Conservation (phyloP, 179 eudicot genomes). For the Silene vulgaris region DNA sequence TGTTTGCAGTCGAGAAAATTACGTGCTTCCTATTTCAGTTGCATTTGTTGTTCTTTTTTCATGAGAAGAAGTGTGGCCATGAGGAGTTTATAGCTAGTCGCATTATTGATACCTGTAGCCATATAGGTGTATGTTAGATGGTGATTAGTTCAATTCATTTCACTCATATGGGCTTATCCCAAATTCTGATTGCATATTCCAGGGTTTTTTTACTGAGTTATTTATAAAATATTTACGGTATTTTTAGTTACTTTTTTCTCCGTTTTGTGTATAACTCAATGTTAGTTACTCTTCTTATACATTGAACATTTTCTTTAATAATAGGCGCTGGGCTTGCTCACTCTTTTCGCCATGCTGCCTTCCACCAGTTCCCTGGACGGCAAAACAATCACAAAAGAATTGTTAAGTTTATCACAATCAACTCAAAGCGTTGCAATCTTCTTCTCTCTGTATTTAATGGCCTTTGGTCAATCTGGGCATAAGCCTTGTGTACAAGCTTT, state of each 20-base stretch:
- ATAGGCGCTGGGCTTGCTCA: conserved; percentile 66
- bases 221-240: neutral
- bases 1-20: neutral
- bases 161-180: neutral
- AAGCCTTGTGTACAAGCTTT: conserved; percentile 91
- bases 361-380: conserved; percentile 24
- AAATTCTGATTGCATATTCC: neutral
- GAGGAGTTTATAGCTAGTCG: neutral
- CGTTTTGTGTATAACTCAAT: neutral
- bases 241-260: neutral
- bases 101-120: neutral
- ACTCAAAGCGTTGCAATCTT: conserved; percentile 52
- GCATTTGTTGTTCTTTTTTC: neutral
- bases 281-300: neutral
- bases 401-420: conserved; percentile 28
- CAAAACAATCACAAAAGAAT: conserved; percentile 13
- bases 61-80: neutral
- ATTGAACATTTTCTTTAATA: neutral
- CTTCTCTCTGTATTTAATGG: conserved; percentile 64
- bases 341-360: conserved; percentile 53
- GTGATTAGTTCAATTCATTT: neutral
- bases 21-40: neutral
- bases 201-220: no score
- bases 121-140: neutral
- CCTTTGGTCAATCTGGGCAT: conserved; percentile 80